phyloP scores from a whole-genome alignment of 2,329 filamentous ascomycete genomes.

The Iodosphaeria phyllophila region DNA sequence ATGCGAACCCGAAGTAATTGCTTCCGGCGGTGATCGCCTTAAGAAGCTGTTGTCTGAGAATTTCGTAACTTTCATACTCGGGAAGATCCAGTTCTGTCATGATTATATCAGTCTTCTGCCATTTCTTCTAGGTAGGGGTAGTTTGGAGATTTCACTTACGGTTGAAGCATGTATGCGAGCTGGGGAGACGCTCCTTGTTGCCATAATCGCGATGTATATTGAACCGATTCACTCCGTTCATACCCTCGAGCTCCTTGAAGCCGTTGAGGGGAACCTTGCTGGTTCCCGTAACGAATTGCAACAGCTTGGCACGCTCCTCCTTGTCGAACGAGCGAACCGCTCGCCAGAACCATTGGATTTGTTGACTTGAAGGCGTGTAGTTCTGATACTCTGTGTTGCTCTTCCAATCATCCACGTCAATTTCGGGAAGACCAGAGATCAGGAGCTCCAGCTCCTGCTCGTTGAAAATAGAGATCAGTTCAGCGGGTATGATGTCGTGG shows the following conservation, averaged over 20 bases:
- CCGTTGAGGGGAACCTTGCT: slow-evolving; percentile 96
- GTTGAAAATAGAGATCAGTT: slow-evolving; percentile 93
- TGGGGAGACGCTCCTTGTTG: slow-evolving; percentile 86
- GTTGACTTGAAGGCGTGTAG: slow-evolving; percentile 81
- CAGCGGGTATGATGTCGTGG: slow-evolving; percentile 92
- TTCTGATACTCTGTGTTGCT: slow-evolving; percentile 98
- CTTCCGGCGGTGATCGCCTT: slow-evolving; percentile 96
- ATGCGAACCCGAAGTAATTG: slow-evolving; percentile 96
- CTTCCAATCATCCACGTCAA: slow-evolving; percentile 98
- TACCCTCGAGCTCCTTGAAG: slow-evolving; percentile 97
- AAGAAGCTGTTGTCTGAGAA: slow-evolving; percentile 68
- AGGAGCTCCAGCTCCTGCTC: slow-evolving; percentile 93
- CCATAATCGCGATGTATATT: slow-evolving; percentile 98
- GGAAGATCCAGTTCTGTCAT: slow-evolving; percentile 80
- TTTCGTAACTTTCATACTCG: slow-evolving; percentile 93
- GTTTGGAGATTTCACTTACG: slow-evolving; percentile 42
- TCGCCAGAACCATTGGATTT: slow-evolving; percentile 99
- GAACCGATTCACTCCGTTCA: slow-evolving; percentile 96
- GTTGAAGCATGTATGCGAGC: slow-evolving; percentile 97
- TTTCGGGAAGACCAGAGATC: slow-evolving; percentile 92
- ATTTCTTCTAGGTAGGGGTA: neutral
- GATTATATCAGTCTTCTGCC: neutral
- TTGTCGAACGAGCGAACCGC: slow-evolving; percentile 95
- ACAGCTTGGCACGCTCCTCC: slow-evolving; percentile 89
- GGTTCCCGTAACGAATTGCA: slow-evolving; percentile 96